phyloP scores from a whole-genome alignment of 108 stramenopile genomes.

The Craspedostauros australis region DNA sequence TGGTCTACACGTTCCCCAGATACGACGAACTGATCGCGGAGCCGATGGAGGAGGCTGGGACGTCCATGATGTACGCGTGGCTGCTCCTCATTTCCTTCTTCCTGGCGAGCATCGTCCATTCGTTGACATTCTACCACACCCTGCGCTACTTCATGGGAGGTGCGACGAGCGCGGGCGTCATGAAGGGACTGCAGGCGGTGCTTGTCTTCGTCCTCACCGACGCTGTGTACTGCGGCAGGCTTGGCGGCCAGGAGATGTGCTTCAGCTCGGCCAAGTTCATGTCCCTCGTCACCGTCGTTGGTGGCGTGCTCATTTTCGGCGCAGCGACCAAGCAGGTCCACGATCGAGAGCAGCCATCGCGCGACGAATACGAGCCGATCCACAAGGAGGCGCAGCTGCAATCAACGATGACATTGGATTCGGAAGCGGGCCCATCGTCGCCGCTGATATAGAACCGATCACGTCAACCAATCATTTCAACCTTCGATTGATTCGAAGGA shows the following conservation, averaged over 20 bases:
- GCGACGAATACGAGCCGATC: no score
- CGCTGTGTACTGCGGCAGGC: constrained; percentile 54
- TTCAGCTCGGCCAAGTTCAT: constrained; percentile 47
- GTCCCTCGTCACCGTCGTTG: constrained; percentile 50
- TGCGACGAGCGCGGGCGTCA: constrained; percentile 67
- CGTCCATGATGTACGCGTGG: constrained; percentile 26
- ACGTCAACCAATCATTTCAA: no score
- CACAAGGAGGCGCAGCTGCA: no score
- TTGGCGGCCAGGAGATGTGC: constrained; percentile 70
- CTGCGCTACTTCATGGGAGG: constrained; percentile 67
- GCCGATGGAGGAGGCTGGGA: constrained; percentile 51
- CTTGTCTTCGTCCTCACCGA: constrained; percentile 61
- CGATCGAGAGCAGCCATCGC: no score
- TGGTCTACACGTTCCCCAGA: constrained; percentile 58
- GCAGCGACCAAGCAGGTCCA: constrained; percentile 16
- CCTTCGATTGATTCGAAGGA: no score
- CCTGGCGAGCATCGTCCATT: constrained; percentile 59
- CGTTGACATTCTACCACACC: constrained; percentile 56
- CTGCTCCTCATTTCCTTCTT: constrained; percentile 23
- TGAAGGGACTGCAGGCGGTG: constrained; percentile 82
- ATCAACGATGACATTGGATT: no score
- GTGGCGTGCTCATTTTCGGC: constrained; percentile 37
- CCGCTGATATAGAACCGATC: no score
- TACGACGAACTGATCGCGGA: constrained; percentile 31
- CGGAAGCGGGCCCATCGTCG: no score